Conservation (phyloP, 2,329 filamentous ascomycete genomes). For the Fusarium nodosum region DNA sequence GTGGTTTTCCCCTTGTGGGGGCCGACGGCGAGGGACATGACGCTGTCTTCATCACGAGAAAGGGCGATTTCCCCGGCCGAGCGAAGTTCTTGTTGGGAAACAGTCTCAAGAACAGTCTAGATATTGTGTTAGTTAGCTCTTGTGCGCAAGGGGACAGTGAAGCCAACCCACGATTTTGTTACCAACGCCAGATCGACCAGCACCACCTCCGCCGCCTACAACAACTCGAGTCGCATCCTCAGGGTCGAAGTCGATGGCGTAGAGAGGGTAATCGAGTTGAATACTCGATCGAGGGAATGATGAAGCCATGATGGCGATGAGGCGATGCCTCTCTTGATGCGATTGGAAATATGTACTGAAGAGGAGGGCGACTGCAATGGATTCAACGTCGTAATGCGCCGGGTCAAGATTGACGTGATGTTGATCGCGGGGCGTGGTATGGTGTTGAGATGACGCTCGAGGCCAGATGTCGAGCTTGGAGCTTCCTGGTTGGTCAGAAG, state of each 20-base stretch:
- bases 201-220: conserved; percentile 89
- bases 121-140: conserved; percentile 28
- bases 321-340: conserved; percentile 30
- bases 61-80: conserved; percentile 80
- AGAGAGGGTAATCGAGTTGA: conserved; percentile 85
- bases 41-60: conserved; percentile 87
- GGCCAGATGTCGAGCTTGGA: conserved; percentile 48
- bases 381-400: conserved; percentile 17
- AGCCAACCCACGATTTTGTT: conserved; percentile 81
- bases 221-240: conserved; percentile 81
- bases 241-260: conserved; percentile 89
- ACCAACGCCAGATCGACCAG: conserved; percentile 82
- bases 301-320: conserved; percentile 53
- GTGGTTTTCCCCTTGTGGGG: conserved; percentile 68
- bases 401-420: conserved; percentile 17
- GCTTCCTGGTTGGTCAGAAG: conserved; percentile 42
- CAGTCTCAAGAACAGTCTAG: conserved; percentile 80
- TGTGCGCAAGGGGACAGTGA: not conserved
- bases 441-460: conserved; percentile 38
- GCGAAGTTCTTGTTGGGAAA: conserved; percentile 72
- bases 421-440: conserved; percentile 32
- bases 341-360: not conserved
- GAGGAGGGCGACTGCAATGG: not conserved
- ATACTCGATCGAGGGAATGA: conserved; percentile 69
- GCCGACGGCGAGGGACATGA: conserved; percentile 83